Evolutionary conservation across 306 rosid species (phyloP).

Genomic region (Albizia julibrissin): DNA sequence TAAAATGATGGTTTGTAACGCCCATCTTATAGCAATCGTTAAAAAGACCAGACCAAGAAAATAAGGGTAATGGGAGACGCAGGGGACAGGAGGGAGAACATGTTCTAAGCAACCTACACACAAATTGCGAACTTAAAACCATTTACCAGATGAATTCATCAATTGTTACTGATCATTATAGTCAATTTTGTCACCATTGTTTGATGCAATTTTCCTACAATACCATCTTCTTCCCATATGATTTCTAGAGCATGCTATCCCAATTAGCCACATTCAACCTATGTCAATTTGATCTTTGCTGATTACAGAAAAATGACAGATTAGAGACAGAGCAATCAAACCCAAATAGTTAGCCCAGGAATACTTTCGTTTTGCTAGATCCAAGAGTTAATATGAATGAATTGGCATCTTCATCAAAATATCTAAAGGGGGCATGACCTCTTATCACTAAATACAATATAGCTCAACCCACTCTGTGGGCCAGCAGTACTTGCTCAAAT

Average conservation of each 20-base stretch:
- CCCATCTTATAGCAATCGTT: neutral
- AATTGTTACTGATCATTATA: neutral
- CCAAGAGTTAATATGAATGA: neutral
- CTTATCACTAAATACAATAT: neutral
- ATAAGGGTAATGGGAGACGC: neutral
- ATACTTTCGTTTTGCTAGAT: neutral
- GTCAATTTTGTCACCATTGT: neutral
- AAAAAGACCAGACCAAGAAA: neutral
- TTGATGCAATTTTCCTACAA: neutral
- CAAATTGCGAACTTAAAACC: neutral
- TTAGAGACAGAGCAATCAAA: neutral
- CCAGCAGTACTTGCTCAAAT: neutral
- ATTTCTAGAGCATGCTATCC: neutral
- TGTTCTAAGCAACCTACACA: neutral
- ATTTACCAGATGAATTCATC: neutral
- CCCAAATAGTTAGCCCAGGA: neutral
- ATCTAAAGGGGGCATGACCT: neutral
- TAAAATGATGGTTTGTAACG: neutral
- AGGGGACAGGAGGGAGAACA: neutral
- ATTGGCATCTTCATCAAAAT: neutral
- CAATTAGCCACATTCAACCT: neutral
- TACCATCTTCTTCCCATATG: neutral
- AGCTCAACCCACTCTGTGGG: neutral
- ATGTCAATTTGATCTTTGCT: neutral
- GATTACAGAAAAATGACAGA: neutral